A percentile compares a stretch with the other conserved stretches of the same genome.
These are phyloP conservation scores for Populus ilicifolia DNA, from an alignment of 345 rosid species.

Conservation along the genomic window DNA sequence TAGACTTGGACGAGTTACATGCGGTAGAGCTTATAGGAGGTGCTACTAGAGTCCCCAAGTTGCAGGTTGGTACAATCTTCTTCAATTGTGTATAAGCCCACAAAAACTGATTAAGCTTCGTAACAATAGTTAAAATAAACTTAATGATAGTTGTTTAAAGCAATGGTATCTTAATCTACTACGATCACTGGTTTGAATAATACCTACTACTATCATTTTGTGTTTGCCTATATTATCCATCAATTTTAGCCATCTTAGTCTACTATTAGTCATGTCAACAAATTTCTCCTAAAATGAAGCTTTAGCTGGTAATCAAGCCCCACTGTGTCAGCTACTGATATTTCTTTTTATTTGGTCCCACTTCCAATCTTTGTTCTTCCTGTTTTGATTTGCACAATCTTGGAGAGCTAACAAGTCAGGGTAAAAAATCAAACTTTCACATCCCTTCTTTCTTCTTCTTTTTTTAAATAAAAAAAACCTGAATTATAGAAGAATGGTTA, in stretches of 20 bases:
- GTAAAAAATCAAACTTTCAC: not conserved
- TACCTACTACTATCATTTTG: not conserved
- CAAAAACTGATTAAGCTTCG: not conserved
- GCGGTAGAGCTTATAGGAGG: constrained; percentile 98
- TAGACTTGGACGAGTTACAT: constrained; percentile 68
- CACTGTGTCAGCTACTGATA: not conserved
- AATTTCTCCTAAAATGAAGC: not conserved
- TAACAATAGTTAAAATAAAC: not conserved
- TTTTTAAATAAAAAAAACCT: not conserved
- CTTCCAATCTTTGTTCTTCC: not conserved
- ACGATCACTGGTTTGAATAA: not conserved
- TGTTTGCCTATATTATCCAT: not conserved
- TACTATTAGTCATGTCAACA: not conserved
- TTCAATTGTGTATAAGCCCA: not conserved
- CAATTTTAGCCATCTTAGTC: not conserved
- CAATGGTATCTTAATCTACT: not conserved
- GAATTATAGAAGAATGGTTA: not conserved
- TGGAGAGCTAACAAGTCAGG: not conserved
- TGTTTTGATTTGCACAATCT: not conserved
- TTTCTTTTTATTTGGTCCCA: not conserved
- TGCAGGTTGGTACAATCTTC: constrained; percentile 62
- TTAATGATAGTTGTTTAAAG: not conserved
- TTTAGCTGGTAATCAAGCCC: not conserved
- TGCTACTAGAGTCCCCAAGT: constrained; percentile 96
- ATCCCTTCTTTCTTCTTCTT: too few relatives aligned